Evolutionary conservation across 148 eudicot genomes (phyloP).

Genomic region (Rhododendron henanense): DNA sequence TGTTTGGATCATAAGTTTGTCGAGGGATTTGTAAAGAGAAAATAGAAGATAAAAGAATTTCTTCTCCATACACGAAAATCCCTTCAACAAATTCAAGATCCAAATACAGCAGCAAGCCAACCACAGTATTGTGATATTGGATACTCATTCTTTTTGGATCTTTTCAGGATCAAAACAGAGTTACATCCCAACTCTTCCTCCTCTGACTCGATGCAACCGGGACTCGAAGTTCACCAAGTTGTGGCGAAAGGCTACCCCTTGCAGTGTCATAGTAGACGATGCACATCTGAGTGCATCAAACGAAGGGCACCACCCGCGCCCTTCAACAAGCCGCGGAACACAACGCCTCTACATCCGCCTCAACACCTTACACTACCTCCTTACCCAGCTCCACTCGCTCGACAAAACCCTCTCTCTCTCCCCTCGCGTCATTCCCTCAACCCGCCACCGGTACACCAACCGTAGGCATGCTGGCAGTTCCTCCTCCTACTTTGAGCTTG

Average conservation of each 20-base stretch:
- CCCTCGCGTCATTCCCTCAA: constrained; percentile 40
- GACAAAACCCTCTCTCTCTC: constrained; percentile 65
- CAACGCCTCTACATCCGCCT: constrained; percentile 93
- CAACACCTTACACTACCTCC: constrained; percentile 80
- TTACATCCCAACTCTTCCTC: constrained; percentile 87
- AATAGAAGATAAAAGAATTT: not conserved
- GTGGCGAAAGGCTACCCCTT: constrained; percentile 66
- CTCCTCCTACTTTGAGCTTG: constrained; percentile 53
- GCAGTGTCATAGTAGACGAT: constrained; percentile 42
- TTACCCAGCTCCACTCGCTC: constrained; percentile 61
- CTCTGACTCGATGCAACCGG: constrained; percentile 78
- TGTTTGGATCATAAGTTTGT: not conserved
- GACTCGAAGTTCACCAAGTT: constrained; percentile 60
- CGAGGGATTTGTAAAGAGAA: not conserved
- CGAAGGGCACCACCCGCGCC: constrained; percentile 67
- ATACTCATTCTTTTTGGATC: not conserved
- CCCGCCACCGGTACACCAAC: constrained; percentile 25
- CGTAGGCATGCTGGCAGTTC: constrained; percentile 37
- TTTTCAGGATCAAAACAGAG: constrained; percentile 81
- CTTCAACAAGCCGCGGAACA: constrained; percentile 92
- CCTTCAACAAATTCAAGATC: not conserved
- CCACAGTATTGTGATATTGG: too few relatives aligned
- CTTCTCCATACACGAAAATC: not conserved
- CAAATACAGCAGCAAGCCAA: not conserved
- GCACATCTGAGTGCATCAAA: constrained; percentile 23